Base-by-base conservation (phyloP, 2,329 filamentous ascomycete genomes). In the Gremmenia infestans region DNA sequence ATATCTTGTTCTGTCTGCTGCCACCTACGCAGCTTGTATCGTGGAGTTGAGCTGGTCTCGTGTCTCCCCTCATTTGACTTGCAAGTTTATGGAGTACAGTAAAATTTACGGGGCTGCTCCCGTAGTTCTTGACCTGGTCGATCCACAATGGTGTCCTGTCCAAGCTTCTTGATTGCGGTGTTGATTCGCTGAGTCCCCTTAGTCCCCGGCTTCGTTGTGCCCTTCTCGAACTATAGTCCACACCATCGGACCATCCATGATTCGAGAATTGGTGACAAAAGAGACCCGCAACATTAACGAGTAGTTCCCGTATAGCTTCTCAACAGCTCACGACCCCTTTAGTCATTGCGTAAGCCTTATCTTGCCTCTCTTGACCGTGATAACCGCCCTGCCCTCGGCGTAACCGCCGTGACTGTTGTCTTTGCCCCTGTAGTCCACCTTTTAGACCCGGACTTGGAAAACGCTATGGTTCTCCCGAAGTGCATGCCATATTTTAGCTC, bases 261-360 rank as follows among this genome's bases (percentile, higher is more conserved):
- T 22, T 45, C 55, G 55, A 51, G 55, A 50, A 54, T 43, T 51
- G 51, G 37, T 51, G 51, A 50, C 51, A 42, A 47, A 54, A 43
- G 55, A 32, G 45, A n/a, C 25, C 54, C 54, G 54, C 47, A 48
- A 43, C 37, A 40, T 43, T 32, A 9, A 8, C 2, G 28, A 25
- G 23, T 4, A 25, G 19, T 19, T 19, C 19, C 19, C 19, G 15
- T 17, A 40, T 28, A 32, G 48, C 32, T 17, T 47, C 40, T 49
- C 46, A 36, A 46, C 48, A 42, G 36, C 45, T 46, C 40, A 45
- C 37, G 25, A 37, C 37, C 32, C 32, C n/a, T 53, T 14, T 19
- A 43, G 37, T 17, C 28, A 48, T 48, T 22, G n/a, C 35, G 25
- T 15, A 19, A 3, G 22, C 32, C 32, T 50, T 32, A 32, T 32